Base-by-base conservation (phyloP, 257 asterid species). In the Apocynum venetum region DNA sequence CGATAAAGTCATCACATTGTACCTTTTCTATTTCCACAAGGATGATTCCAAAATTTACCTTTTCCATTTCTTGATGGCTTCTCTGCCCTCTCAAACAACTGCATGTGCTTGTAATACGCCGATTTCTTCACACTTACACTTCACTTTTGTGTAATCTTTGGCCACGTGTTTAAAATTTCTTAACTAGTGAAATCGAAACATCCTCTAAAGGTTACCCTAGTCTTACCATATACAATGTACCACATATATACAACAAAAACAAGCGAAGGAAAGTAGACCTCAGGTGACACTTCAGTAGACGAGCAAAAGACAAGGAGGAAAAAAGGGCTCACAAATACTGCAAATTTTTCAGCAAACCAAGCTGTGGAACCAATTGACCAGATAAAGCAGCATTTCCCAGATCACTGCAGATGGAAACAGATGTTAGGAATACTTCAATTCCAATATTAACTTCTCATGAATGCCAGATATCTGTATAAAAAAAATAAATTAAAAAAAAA, bases 321-420 rank as follows among this genome's bases (percentile, higher is more conserved):
- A 35, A 68, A 74, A 72, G 35, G 71, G 81, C 99, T 78, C 90
- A 95, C 98, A 95, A 80, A 84, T 95, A 95, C 88, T 95, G 98
- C 90, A 95, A 89, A 78, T 95, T 95, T 96, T 90, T 95, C 88
- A 95, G 82, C 68, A 80, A 85, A 56, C 99, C 99, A 82, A 95
- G 97, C 84, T 90, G 97, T n/a, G 97, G 84, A 38, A 93, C 98
- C 91, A 95, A 80, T 85, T 88, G 91, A 76, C 99, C 99, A 8
- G 99, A 91, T 80, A 95, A 89, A 77, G 90, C 99, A 51, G 99
- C 99, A 90, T 95, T 95, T 59, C 99, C 99, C 40, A 95, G 94
- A 87, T 95, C 99, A 81, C 99, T 95, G 89, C 65, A 70, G 69
- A 73, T 61, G 46, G 36, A 78, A 83, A 76, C 3, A 36, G 61